Evolutionary conservation across 208 protist species (phyloP), one percentile per base, ranked within the genome.

Genomic region (Acanthamoeba divionensis): DNA sequence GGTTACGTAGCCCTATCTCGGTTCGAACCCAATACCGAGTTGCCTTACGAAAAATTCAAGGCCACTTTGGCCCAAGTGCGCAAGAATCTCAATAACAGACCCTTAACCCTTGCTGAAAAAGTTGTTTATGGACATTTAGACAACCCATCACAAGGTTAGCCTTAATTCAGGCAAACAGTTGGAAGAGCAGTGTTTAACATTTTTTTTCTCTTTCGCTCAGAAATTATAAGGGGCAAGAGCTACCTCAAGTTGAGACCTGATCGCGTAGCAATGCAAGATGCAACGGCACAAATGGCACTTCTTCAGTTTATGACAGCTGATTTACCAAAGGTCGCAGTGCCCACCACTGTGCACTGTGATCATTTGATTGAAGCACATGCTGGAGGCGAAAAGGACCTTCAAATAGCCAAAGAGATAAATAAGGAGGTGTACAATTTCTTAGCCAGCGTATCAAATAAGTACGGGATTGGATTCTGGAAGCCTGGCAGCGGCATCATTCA

Each of bases 301-400:
- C 90, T 97, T 24, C 96, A 97, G 93, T 97, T 97, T 83, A 97
- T 97, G 77, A 94, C 92, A 44, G 89, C 94, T n/a, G 96, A 95
- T 65, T 82, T 96, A 48, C 93, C 92, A 41, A 91, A 94, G 60
- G 91, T 89, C 12, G 94, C 93, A 15, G 96, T 97, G 1, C 96
- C 96, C 75, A 91, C 94, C 26, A 97, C 96, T 10, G 95, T 97
- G 83, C 96, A 97, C 82, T 97, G 96, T 86, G 96, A 97, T 65
- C 96, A 97, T 87, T 89, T 97, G 57, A 97, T 97, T 86, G 90
- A 97, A 89, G 96, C 95, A 29, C 29, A 93, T 52, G 31, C 52
- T 41, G 95, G 94, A 57, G 89, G 73, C 44, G 13, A 33, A 4
- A 38, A 52, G 15, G 95, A 97, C 94, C 87, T 96, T 6, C 15